These are phyloP conservation scores for Aspergillus bertholletiae DNA, from an alignment of 495 filamentous ascomycete species.

Conservation along the genomic window DNA sequence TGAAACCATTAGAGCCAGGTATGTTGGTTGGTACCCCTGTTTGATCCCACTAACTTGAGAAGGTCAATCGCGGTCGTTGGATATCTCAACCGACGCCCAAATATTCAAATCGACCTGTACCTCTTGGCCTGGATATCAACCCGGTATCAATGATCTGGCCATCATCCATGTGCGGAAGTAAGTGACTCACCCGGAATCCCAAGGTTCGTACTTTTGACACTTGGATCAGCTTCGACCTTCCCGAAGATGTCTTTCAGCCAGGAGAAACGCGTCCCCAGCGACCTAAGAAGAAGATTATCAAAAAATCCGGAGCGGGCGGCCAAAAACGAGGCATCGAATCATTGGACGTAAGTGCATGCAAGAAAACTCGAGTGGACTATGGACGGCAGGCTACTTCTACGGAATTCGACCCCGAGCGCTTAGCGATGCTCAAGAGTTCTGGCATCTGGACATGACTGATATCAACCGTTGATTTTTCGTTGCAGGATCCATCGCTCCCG, in stretches of 20 bases:
- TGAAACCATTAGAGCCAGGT: slow-evolving; percentile 35
- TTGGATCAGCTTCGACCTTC: slow-evolving; percentile 68
- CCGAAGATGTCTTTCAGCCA: slow-evolving; percentile 80
- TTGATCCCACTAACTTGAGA: slow-evolving; percentile 19
- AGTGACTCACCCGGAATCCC: slow-evolving; percentile 19
- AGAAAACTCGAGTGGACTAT: slow-evolving; percentile 22
- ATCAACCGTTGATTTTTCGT: slow-evolving; percentile 16
- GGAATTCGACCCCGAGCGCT: slow-evolving; percentile 20
- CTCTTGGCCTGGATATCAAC: slow-evolving; percentile 62
- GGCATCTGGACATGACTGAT: slow-evolving; percentile 35
- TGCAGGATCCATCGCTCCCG: slow-evolving; percentile 29
- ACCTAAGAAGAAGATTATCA: slow-evolving; percentile 59
- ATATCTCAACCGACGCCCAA: slow-evolving; percentile 68
- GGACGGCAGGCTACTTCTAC: slow-evolving; percentile 9
- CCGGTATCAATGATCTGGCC: slow-evolving; percentile 59
- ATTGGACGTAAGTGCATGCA: slow-evolving; percentile 44
- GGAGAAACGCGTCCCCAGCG: slow-evolving; percentile 70
- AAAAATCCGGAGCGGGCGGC: slow-evolving; percentile 31
- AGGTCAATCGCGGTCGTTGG: slow-evolving; percentile 52
- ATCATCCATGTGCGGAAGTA: slow-evolving; percentile 77
- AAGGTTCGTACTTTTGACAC: slow-evolving; percentile 10
- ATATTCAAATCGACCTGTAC: slow-evolving; percentile 71
- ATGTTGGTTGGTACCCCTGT: slow-evolving; percentile 15
- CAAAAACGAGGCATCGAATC: slow-evolving; percentile 44
- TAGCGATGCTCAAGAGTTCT: slow-evolving; percentile 16